Evolutionary conservation across 2,329 filamentous ascomycete species (phyloP).

Genomic region (Penicillium sp.): DNA sequence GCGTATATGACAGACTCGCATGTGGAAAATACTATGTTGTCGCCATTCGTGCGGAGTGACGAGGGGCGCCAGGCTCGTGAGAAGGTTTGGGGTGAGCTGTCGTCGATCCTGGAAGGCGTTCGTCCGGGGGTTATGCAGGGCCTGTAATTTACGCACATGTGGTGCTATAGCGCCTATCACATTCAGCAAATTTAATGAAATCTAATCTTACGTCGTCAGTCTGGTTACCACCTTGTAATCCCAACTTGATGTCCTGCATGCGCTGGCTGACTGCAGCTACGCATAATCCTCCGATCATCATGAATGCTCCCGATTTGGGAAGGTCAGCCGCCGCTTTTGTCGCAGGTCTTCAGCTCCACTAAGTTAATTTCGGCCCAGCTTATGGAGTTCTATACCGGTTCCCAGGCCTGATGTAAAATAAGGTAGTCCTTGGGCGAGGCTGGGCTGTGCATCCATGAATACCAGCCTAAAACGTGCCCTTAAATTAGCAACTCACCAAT

Average conservation of each 20-base stretch:
- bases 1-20: conserved; percentile 46
- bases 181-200: neutral
- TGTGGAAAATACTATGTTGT: conserved; percentile 29
- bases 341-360: too few species aligned
- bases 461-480: too few species aligned
- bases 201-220: neutral
- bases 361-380: too few species aligned
- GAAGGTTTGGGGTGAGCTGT: conserved; percentile 49
- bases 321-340: neutral
- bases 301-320: neutral
- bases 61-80: conserved; percentile 42
- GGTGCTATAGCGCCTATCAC: neutral
- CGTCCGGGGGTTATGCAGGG: conserved; percentile 39
- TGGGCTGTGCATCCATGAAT: too few species aligned
- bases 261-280: neutral
- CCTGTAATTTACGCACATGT: conserved; percentile 8
- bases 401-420: too few species aligned
- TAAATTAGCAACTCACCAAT: too few species aligned
- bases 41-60: conserved; percentile 41
- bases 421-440: too few species aligned
- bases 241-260: neutral
- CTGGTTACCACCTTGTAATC: neutral
- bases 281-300: neutral
- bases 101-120: conserved; percentile 44
- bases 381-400: too few species aligned